Evolutionary conservation across 179 eudicot species (phyloP).

Genomic region (Drosera spatulata): DNA sequence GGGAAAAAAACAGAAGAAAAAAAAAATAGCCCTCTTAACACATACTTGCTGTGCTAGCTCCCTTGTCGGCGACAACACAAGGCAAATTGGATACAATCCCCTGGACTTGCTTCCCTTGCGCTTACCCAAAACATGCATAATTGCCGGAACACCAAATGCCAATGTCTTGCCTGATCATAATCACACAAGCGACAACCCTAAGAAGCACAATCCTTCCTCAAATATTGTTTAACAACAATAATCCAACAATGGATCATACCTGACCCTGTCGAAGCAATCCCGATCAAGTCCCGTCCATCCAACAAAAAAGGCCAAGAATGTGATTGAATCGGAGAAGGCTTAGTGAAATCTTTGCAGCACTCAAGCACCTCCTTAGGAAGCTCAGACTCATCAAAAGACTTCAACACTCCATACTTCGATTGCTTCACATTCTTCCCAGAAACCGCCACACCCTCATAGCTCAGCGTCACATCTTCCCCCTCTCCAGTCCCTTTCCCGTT

Average conservation of each 20-base stretch:
- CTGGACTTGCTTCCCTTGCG: conserved; percentile 36
- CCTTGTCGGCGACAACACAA: conserved; percentile 86
- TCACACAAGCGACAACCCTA: not conserved
- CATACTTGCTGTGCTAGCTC: conserved; percentile 94
- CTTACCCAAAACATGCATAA: conserved; percentile 64
- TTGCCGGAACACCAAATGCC: conserved; percentile 94
- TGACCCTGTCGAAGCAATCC: conserved; percentile 94
- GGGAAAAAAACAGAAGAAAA: not conserved
- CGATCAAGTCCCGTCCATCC: conserved; percentile 77
- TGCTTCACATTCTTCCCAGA: conserved; percentile 57
- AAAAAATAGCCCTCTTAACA: not conserved
- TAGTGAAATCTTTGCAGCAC: conserved; percentile 69
- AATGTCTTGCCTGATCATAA: conserved; percentile 72
- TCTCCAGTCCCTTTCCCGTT: conserved; percentile 17
- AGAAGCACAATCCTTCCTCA: not conserved
- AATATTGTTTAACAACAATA: too few relatives aligned
- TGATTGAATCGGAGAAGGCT: conserved; percentile 91
- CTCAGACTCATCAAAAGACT: conserved; percentile 48
- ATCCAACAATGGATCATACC: conserved; percentile 24
- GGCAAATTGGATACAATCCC: conserved; percentile 64
- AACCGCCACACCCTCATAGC: conserved; percentile 47
- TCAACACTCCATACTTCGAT: conserved; percentile 44
- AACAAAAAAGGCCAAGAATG: conserved; percentile 94
- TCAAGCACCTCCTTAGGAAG: conserved; percentile 57
- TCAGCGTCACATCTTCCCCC: conserved; percentile 22